phyloP scores from a whole-genome alignment of 176 grass and related monocot genomes.

The Carex cristatella region DNA sequence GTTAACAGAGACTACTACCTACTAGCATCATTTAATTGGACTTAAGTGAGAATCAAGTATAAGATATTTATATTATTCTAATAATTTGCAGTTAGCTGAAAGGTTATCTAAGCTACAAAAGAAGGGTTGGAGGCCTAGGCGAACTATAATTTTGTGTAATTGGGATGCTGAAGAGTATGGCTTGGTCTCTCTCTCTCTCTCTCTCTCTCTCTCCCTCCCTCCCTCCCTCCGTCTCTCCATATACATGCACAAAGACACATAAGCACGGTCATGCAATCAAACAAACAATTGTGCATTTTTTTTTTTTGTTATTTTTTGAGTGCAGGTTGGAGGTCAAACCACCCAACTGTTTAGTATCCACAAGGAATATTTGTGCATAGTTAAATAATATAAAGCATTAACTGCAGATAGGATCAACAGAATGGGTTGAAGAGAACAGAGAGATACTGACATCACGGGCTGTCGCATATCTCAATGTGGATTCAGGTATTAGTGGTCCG shows the following conservation, averaged over 20 bases:
- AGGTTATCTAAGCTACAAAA: constrained; percentile 65
- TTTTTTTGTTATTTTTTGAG: no score
- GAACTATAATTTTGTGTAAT: constrained; percentile 87
- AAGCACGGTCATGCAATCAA: background rate
- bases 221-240: no score
- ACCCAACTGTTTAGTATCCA: no score
- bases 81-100: constrained; percentile 64
- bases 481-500: constrained; percentile 43
- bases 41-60: background rate
- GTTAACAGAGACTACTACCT: background rate
- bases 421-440: constrained; percentile 95
- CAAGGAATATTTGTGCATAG: constrained; percentile 4
- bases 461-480: constrained; percentile 84
- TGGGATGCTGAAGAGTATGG: constrained; percentile 92
- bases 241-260: background rate
- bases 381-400: background rate
- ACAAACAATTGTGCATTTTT: no score
- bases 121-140: constrained; percentile 75
- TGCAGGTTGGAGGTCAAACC: no score
- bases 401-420: constrained; percentile 76
- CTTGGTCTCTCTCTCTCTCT: constrained; percentile 41
- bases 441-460: constrained; percentile 56
- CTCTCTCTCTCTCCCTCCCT: constrained; percentile 13
- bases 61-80: constrained; percentile 10
- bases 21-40: background rate